A percentile compares a stretch with the other conserved stretches of the same genome.
Evolutionary conservation across 2,329 filamentous ascomycete species (phyloP).

Genomic region (Penicillium occitanis): DNA sequence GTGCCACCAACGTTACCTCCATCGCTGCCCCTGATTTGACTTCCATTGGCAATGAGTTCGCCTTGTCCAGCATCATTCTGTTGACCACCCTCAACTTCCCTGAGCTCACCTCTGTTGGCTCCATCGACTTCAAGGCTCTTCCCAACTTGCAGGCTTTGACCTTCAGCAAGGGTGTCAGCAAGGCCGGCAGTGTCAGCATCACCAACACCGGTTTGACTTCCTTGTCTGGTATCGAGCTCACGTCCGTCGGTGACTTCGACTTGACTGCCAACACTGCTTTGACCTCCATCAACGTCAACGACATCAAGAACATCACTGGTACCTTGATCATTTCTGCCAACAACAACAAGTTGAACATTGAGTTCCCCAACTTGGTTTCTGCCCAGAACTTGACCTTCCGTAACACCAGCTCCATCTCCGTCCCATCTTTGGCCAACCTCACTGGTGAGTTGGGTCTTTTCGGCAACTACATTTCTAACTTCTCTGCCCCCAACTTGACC

Average conservation of each 20-base stretch:
- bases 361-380: constrained; percentile 74
- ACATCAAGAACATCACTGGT: constrained; percentile 72
- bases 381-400: constrained; percentile 79
- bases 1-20: constrained; percentile 62
- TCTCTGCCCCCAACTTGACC: constrained; percentile 50
- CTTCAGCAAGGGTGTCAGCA: constrained; percentile 65
- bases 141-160: constrained; percentile 60
- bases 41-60: constrained; percentile 68
- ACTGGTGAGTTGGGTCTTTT: constrained; percentile 82
- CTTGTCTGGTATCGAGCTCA: constrained; percentile 77
- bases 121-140: constrained; percentile 71
- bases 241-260: constrained; percentile 68
- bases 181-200: constrained; percentile 67
- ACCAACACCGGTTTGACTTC: constrained; percentile 80
- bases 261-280: constrained; percentile 91
- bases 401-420: constrained; percentile 71
- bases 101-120: constrained; percentile 62
- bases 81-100: constrained; percentile 68
- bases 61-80: constrained; percentile 65
- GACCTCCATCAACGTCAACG: constrained; percentile 68
- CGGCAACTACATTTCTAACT: constrained; percentile 60
- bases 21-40: constrained; percentile 62
- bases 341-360: constrained; percentile 67
- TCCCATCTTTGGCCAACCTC: constrained; percentile 71
- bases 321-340: constrained; percentile 77